These are phyloP conservation scores for Fusarium sp. DNA, from an alignment of 2,329 filamentous ascomycete species.

Conservation along the genomic window DNA sequence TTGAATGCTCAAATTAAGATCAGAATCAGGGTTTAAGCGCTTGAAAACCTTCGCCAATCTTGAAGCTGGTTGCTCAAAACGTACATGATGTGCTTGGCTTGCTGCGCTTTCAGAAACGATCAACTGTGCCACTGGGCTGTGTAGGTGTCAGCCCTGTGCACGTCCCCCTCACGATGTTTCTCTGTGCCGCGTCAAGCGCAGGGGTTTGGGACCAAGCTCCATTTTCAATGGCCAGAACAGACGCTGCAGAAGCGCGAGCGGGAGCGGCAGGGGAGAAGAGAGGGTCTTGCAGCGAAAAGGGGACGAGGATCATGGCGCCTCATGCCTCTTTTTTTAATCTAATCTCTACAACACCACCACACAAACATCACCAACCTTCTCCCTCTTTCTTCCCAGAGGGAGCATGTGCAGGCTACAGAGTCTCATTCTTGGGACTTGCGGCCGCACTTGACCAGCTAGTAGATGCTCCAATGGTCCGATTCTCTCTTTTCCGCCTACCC, in stretches of 20 bases:
- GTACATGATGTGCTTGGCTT: conserved; percentile 5
- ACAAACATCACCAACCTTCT: conserved; percentile 19
- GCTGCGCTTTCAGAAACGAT: conserved; percentile 17
- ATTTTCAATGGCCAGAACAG: conserved; percentile 34
- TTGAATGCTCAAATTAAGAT: conserved; percentile 23
- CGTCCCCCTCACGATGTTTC: conserved; percentile 7
- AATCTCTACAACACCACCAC: conserved; percentile 20
- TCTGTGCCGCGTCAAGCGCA: conserved; percentile 9
- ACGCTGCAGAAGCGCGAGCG: conserved; percentile 33
- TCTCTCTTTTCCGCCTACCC: conserved; percentile 65
- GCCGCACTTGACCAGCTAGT: conserved; percentile 29
- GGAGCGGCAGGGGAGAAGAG: not conserved
- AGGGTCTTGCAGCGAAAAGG: too few relatives aligned
- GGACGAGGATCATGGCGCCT: too few relatives aligned
- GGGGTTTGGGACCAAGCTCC: not conserved
- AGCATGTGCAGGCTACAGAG: conserved; percentile 42
- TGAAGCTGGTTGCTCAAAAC: conserved; percentile 1
- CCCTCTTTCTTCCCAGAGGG: conserved; percentile 14
- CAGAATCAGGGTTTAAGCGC: conserved; percentile 1
- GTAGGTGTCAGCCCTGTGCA: conserved; percentile 37
- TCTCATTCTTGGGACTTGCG: conserved; percentile 40
- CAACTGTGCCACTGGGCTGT: conserved; percentile 42
- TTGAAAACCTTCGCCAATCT: conserved; percentile 7
- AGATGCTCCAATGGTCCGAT: conserved; percentile 51
- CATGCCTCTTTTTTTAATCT: conserved; percentile 2